Evolutionary conservation across 768 basidiomycete genomes (phyloP), one percentile per base, ranked within the genome.

Genomic region (Candolleomyces eurysporus): DNA sequence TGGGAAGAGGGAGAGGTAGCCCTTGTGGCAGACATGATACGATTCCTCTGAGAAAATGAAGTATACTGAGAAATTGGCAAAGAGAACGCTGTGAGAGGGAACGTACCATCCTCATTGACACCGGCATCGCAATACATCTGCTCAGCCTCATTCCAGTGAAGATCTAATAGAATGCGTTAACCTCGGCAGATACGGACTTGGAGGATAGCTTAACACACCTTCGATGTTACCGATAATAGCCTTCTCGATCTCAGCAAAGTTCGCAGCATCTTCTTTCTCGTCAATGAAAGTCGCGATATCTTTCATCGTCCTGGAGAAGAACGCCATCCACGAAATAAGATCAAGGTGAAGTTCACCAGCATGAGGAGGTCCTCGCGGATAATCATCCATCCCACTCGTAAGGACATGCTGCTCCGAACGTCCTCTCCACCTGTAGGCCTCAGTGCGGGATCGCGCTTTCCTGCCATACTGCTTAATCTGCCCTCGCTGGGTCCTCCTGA

Each of bases 361-460:
- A 68, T 95, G 93, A 6, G 96, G 90, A 30, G 88, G 85, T 14
- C 91, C 94, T 58, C 96, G 84, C 11, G 96, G 96, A 73, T 96
- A 98, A 74, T 98, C 96, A 71, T 98, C 96, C 87, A 98, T 89
- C 0, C 96, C 96, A 67, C 91, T 93, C 0, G 96, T 97, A 60
- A 98, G 77, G 43, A 98, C 90, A 73, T 96, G 94, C 30, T 82
- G 81, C 67, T 88, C 83, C 7, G 92, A 91, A 46, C 96, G 81
- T 31, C 96, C 96, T 36, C 96, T 85, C 96, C 96, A 98, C 39
- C 96, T 84, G 76, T 97, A 98, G 1, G 84, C 95, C 73, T 98
- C 95, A 0, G 87, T 87, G 56, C 89, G 81, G n/a, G 92, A 92
- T n/a, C 90, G 85, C 2, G 93, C 89, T 59, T 83, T 84, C 40